These are phyloP conservation scores for Batrachochytrium dendrobatidis DNA, from an alignment of 371 early-diverging fungal genomes.

Conservation along the genomic window DNA sequence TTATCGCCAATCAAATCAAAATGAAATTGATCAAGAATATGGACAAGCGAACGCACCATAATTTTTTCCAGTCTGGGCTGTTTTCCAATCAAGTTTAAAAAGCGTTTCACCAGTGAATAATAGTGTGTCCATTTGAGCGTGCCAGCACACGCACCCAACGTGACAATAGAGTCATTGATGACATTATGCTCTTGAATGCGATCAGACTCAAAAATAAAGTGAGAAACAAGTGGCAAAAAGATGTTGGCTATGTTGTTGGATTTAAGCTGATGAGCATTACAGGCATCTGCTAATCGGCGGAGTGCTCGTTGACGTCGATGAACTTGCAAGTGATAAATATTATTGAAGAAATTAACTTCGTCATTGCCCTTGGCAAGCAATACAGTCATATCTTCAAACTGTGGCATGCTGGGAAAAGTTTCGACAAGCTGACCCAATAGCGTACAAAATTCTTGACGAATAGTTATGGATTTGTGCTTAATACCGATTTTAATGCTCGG, in stretches of 20 bases:
- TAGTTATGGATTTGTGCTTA: slow-evolving; percentile 47
- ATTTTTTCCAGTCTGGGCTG: slow-evolving; percentile 65
- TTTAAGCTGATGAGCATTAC: slow-evolving; percentile 19
- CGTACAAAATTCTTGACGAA: slow-evolving; percentile 63
- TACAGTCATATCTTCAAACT: slow-evolving; percentile 59
- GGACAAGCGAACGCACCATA: slow-evolving; percentile 67
- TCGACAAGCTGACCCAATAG: slow-evolving; percentile 58
- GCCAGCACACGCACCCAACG: slow-evolving; percentile 61
- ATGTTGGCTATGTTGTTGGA: slow-evolving; percentile 58
- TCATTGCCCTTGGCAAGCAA: slow-evolving; percentile 64
- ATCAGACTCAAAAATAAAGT: slow-evolving; percentile 74
- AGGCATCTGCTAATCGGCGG: slow-evolving; percentile 56
- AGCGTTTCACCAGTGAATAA: slow-evolving; percentile 61
- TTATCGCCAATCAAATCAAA: slow-evolving; percentile 54
- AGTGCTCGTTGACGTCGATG: slow-evolving; percentile 85
- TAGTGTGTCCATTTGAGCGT: slow-evolving; percentile 79
- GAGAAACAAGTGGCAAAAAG: slow-evolving; percentile 77
- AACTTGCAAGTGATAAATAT: slow-evolving; percentile 86
- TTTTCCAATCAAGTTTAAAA: slow-evolving; percentile 57
- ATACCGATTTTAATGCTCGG: slow-evolving; percentile 72
- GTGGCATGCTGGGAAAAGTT: slow-evolving; percentile 47
- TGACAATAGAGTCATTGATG: slow-evolving; percentile 67
- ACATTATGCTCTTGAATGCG: slow-evolving; percentile 60
- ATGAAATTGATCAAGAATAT: slow-evolving; percentile 83
- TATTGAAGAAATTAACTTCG: slow-evolving; percentile 82